Base-by-base conservation (phyloP, 2,329 filamentous ascomycete species). In the Metarhizium humberi region DNA sequence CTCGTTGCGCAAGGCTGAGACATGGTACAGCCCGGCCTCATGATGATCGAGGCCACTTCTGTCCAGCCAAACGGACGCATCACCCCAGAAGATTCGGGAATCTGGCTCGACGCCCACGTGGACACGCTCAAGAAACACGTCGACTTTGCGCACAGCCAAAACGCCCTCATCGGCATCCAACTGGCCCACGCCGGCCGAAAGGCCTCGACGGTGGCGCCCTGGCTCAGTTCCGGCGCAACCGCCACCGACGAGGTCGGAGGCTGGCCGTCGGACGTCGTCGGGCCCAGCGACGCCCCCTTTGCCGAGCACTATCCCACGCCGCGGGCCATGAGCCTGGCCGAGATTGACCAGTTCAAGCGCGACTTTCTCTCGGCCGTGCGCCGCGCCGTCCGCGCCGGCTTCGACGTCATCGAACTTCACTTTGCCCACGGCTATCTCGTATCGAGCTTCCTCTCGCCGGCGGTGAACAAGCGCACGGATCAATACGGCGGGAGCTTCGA, bases 401-500 rank as follows among this genome's bases (percentile, higher is more conserved):
- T 87, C 59, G 85, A 88, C 62, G 80, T 81, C 4, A 76, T 88
- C 16, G 85, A 85, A 68, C 82, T 95, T 52, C 90, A 94, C 72
- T 81, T 79, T 61, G 90, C 88, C 0, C 89, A 94, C 63, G 88
- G 89, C 1, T 94, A 92, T 65, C 78, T 94, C 0, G 72, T 92
- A 0, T 82, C 85, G 62, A 72, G 75, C 2, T 94, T 92, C 74
- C 57, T 91, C 3, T 84, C 81, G 0, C 87, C 88, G 0, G 78
- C 79, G 0, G 76, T 77, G n/a, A 94, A 94, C 70, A 73, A 80
- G 51, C 78, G 89, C 16, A 87, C 76, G 0, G 86, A 88, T 64
- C 63, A 76, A 55, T 89, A 88, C 62, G 86, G 86, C 20, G 86
- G 86, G 2, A 80, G 74, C 49, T 86, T 87, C 59, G 85, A 88